A percentile compares a stretch with the other conserved stretches of the same genome.
These are phyloP conservation scores for Apiospora koreana DNA, from an alignment of 2,329 filamentous ascomycete species.

Conservation along the genomic window DNA sequence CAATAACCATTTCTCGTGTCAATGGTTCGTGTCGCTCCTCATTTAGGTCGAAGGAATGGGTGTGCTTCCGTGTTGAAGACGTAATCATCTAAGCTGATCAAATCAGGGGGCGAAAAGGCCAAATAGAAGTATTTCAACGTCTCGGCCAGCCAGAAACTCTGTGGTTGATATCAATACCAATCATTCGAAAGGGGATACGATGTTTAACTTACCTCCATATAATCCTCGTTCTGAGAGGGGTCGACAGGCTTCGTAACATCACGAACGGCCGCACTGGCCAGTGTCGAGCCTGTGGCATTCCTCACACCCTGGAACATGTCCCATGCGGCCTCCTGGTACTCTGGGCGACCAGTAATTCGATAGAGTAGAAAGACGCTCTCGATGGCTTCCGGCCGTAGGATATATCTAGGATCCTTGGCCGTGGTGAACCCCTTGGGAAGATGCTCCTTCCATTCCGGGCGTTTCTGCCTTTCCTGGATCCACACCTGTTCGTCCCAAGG, in stretches of 20 bases:
- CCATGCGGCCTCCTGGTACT: slow-evolving; percentile 32
- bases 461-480: slow-evolving; percentile 23
- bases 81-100: slow-evolving; percentile 61
- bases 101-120: slow-evolving; percentile 53
- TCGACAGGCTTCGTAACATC: slow-evolving; percentile 48
- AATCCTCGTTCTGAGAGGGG: slow-evolving; percentile 44
- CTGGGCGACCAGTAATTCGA: slow-evolving; percentile 28
- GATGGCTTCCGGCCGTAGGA: slow-evolving; percentile 35
- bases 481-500: slow-evolving; percentile 27
- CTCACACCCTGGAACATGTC: slow-evolving; percentile 31
- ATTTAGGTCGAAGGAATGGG: slow-evolving; percentile 28
- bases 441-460: slow-evolving; percentile 28
- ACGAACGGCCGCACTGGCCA: slow-evolving; percentile 28
- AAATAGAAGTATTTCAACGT: slow-evolving; percentile 52
- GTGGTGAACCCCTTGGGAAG: slow-evolving; percentile 58
- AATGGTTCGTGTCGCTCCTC: neutral
- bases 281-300: slow-evolving; percentile 27
- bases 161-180: slow-evolving; percentile 25
- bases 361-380: slow-evolving; percentile 36
- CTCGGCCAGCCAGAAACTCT: slow-evolving; percentile 66
- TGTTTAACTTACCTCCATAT: slow-evolving; percentile 31
- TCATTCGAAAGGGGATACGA: neutral
- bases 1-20: neutral
- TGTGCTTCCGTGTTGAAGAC: slow-evolving; percentile 48
- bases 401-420: slow-evolving; percentile 37